phyloP scores from a whole-genome alignment of 441 rosid species.

The Corymbia calophylla region DNA sequence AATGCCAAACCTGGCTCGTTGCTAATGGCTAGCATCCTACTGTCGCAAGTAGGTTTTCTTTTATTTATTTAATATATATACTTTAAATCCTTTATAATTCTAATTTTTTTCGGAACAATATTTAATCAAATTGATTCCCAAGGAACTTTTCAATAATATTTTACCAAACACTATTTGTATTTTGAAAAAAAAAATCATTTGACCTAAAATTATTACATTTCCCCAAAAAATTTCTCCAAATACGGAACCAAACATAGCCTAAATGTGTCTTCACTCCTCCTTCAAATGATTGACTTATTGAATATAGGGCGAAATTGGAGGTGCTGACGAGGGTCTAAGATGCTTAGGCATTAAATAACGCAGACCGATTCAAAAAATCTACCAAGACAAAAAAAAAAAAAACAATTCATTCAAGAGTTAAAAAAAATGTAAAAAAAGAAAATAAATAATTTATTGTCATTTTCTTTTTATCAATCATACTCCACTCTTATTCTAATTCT shows the following conservation, averaged over 20 bases:
- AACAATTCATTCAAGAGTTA: background rate
- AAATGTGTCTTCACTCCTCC: background rate
- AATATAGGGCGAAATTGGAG: background rate
- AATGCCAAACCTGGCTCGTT: accelerated
- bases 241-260: background rate
- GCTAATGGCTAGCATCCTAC: accelerated
- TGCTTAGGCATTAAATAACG: background rate
- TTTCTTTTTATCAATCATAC: too few species aligned
- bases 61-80: background rate
- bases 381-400: background rate
- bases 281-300: background rate
- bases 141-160: background rate
- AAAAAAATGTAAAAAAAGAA: background rate
- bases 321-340: background rate
- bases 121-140: background rate
- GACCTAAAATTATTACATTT: background rate
- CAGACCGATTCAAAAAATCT: background rate
- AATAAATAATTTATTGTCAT: background rate
- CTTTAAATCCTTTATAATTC: background rate
- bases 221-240: background rate
- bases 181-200: background rate
- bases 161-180: background rate
- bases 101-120: background rate
- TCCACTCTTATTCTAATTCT: too few species aligned
- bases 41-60: background rate